phyloP scores from a whole-genome alignment of 129 eudicot genomes.

The Smallanthus sonchifolius region DNA sequence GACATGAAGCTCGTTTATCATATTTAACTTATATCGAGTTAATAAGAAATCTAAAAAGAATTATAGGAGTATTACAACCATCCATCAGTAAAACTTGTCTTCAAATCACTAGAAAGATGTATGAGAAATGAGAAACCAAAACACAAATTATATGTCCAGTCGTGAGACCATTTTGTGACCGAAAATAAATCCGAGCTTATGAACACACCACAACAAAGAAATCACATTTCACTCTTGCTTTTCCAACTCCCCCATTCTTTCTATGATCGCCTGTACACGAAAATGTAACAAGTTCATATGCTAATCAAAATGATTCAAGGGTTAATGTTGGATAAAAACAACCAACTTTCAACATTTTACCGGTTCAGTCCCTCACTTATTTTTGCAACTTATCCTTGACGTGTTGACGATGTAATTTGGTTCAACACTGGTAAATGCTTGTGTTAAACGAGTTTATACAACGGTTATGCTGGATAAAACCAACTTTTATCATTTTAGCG shows the following conservation, averaged over 20 bases:
- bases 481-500: background rate
- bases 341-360: background rate
- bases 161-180: background rate
- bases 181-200: constrained; percentile 4
- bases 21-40: too few species aligned
- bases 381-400: too few species aligned
- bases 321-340: background rate
- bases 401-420: too few species aligned
- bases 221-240: constrained; percentile 52
- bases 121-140: background rate
- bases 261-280: constrained; percentile 59
- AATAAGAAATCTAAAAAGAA: too few species aligned
- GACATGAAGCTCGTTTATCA: too few species aligned
- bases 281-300: background rate
- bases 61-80: too few species aligned
- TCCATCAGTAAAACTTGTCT: background rate
- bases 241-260: constrained; percentile 83
- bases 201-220: constrained; percentile 1
- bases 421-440: too few species aligned
- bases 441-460: too few species aligned
- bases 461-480: background rate
- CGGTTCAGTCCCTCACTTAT: background rate
- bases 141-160: constrained; percentile 6
- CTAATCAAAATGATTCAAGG: background rate
- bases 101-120: background rate